Base-by-base conservation (phyloP, 305 asterid genomes). In the Fraxinus velutina region DNA sequence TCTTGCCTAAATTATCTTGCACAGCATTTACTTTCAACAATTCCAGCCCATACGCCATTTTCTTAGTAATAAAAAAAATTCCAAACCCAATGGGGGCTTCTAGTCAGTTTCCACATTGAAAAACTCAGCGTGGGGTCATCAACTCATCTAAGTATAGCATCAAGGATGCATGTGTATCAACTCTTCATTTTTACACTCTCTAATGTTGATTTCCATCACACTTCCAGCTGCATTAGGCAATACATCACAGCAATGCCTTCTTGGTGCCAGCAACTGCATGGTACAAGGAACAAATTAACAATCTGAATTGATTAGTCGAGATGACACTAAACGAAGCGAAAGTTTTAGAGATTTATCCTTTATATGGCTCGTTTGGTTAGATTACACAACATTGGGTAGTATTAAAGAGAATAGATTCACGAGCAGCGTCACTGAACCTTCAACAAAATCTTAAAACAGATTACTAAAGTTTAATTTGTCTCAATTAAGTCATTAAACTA, bases 221-320 rank as follows among this genome's bases (percentile, higher is more conserved):
- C 76, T 80, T n/a, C 82, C 88, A 2, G 85, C 85, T 2, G 90
- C 79, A 55, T 90, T 84, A 36, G 88, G 89, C 87, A 88, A 74
- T 52, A 94, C 96, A 62, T 93, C 94, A 52, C 98, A 93, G 19
- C 98, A 93, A 21, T 93, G 93, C 87, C 98, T 90, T 86, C 98
- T 83, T 10, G 94, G 94, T 30, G 96, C 92, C 6, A 77, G 85
- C 73, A 92, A 85, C 97, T 94, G 88, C 44, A 66, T 44, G 30
- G 33, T 73, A 33, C 33, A 29, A 34, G 0, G 1, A 72, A 70
- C 50, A 1, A 37, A 44, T 39, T 39, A 39, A 64, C 6, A 15
- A 71, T 77, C 60, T 13, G 21, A 47, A 57, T 21, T 8, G 13
- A 60, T 7, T 17, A 21, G 32, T 60, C 10, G 70, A 6, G 32